phyloP scores from a whole-genome alignment of 140 eudicot species.

The Ambrosia hybrid region DNA sequence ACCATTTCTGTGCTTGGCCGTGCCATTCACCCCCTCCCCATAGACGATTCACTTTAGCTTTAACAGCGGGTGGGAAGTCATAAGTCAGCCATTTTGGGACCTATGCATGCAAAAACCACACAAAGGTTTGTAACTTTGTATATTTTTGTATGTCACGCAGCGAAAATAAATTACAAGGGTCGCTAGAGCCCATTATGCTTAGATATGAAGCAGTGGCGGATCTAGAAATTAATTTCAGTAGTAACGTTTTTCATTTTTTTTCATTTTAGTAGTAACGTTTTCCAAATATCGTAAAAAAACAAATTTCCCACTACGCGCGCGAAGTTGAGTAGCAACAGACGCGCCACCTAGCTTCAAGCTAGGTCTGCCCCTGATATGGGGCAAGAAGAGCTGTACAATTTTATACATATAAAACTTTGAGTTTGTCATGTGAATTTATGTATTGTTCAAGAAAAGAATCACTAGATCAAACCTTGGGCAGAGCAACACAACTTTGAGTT shows the following conservation, averaged over 20 bases:
- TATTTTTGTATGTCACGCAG: not conserved
- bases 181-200: not conserved
- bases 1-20: slow-evolving; percentile 99
- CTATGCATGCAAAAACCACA: slow-evolving; percentile 28
- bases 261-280: too few relatives aligned
- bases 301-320: too few relatives aligned
- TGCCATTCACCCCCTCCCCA: slow-evolving; percentile 99
- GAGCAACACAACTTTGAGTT: not conserved
- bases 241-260: too few relatives aligned
- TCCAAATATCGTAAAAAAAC: too few relatives aligned
- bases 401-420: not conserved
- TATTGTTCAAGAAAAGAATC: not conserved
- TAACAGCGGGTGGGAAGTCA: slow-evolving; percentile 96
- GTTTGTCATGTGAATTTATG: not conserved
- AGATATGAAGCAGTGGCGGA: not conserved
- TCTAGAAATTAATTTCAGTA: too few relatives aligned
- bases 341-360: too few relatives aligned
- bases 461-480: slow-evolving; percentile 5
- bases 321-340: too few relatives aligned
- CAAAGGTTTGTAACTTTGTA: not conserved
- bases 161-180: not conserved
- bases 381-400: not conserved
- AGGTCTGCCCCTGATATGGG: too few relatives aligned
- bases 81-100: slow-evolving; percentile 94
- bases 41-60: slow-evolving; percentile 95